These are phyloP conservation scores for Chimonanthus praecox DNA, from an alignment of 164 flowering plant species.

Conservation along the genomic window DNA sequence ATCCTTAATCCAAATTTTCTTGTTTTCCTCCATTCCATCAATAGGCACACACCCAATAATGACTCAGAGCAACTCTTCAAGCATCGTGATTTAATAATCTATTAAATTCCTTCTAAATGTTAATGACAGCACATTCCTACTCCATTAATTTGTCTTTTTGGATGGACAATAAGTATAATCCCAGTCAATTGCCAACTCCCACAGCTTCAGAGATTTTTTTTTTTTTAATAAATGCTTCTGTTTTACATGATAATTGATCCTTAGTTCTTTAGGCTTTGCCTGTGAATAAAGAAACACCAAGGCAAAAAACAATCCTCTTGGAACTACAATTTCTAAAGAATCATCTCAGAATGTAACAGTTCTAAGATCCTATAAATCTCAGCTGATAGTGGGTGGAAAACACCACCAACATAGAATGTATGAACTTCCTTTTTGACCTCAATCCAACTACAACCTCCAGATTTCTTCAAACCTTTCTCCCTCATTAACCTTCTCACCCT, in stretches of 20 bases:
- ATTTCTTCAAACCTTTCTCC: slow-evolving; percentile 46
- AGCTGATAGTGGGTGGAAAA: slow-evolving; percentile 20
- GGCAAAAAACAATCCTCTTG: background rate
- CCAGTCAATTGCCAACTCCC: too few species aligned
- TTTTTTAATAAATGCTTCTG: background rate
- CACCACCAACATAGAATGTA: slow-evolving; percentile 47
- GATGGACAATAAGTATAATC: background rate
- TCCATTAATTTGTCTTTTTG: background rate
- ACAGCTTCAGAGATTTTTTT: background rate
- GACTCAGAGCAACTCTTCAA: background rate
- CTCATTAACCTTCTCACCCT: slow-evolving; percentile 40
- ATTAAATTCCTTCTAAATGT: too few species aligned
- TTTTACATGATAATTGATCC: background rate
- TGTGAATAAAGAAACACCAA: background rate
- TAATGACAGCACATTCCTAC: background rate
- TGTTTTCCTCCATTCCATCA: too few species aligned
- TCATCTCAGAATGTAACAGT: slow-evolving; percentile 20
- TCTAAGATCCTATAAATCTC: slow-evolving; percentile 38
- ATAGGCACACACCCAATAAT: background rate
- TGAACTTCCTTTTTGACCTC: slow-evolving; percentile 42
- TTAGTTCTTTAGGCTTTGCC: background rate
- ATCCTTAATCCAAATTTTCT: too few species aligned
- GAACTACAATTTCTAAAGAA: background rate
- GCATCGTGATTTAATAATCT: too few species aligned
- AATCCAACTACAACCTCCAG: slow-evolving; percentile 57